Evolutionary conservation across 305 asterid genomes (phyloP), one percentile per base, ranked within the genome.

Genomic region (Solanum hybrid): DNA sequence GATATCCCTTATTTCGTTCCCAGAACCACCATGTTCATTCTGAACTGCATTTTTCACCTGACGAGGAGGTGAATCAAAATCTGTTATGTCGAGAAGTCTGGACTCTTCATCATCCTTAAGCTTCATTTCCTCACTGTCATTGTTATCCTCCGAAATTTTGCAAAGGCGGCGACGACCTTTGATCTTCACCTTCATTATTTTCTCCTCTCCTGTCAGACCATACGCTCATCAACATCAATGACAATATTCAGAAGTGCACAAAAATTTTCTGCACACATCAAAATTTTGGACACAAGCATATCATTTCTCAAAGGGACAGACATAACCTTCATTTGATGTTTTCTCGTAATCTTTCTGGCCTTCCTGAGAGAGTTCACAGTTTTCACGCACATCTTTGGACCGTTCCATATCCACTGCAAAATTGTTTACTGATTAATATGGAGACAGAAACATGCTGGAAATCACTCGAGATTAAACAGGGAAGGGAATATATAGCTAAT

Each of bases 111-210:
- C 88, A 38, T 78, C 88, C 38, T 14, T 80, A 10, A 29, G 72
- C 51, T 84, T 89, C 88, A 86, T 91, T 35, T 79, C 90, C 80
- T 90, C 91, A 38, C 40, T 91, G 87, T 77, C 86, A 73, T 60
- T 85, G 73, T 85, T 75, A 45, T 91, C 94, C 66, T 90, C 88
- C 19, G 95, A 92, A 78, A 95, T 85, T 94, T 92, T 97, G 92
- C 98, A 95, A 73, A 95, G 98, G 88, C 99, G 97, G 12, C 95
- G 97, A 90, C 98, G 93, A 78, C 98, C 99, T 93, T 94, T 94
- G 91, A 97, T 93, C 91, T 92, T 96, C 88, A 93, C 94, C 93
- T 96, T 96, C 86, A 11, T 89, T 91, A 88, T 91, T 92, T 89
- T 93, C 32, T 92, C 93, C 90, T 64, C 93, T 78, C 91, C 98